These are phyloP conservation scores for Myxozyma neglecta DNA, from an alignment of 805 yeast species.

Conservation along the genomic window DNA sequence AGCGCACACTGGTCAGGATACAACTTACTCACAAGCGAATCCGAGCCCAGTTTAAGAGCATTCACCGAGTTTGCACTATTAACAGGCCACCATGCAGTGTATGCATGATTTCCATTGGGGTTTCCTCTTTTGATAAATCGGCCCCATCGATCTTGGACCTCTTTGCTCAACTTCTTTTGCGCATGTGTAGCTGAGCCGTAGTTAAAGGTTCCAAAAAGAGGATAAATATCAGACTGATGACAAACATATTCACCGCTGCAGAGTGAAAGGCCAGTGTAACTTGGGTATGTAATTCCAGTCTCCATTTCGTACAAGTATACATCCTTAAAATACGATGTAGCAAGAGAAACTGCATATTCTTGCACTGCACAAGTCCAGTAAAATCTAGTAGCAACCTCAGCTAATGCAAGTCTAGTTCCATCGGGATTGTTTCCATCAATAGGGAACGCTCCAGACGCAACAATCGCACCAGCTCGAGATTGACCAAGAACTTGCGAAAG, in stretches of 20 bases:
- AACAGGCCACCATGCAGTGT: constrained; percentile 27
- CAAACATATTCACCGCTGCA: constrained; percentile 35
- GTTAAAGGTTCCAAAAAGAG: constrained; percentile 36
- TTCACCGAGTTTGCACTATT: constrained; percentile 1
- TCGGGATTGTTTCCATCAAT: constrained; percentile 13
- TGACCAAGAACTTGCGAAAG: constrained; percentile 19
- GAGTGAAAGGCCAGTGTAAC: constrained; percentile 20
- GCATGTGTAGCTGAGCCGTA: constrained; percentile 19
- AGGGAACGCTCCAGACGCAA: constrained; percentile 10
- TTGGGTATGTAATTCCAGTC: constrained; percentile 36
- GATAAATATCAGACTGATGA: constrained; percentile 38
- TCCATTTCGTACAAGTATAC: constrained; percentile 35
- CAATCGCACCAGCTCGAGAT: constrained; percentile 11
- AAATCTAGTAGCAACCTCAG: constrained; percentile 30
- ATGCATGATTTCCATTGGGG: constrained; percentile 30
- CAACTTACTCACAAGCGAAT: background rate
- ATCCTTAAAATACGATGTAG: constrained; percentile 2
- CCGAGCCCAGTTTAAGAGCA: constrained; percentile 13
- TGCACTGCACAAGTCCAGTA: constrained; percentile 36
- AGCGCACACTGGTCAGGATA: constrained; percentile 10
- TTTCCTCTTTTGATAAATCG: constrained; percentile 33
- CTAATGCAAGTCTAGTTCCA: constrained; percentile 15
- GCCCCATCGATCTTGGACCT: constrained; percentile 37
- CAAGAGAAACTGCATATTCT: constrained; percentile 25
- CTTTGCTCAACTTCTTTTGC: constrained; percentile 30